These are phyloP conservation scores for Rhododendron ferrugineum DNA, from an alignment of 148 eudicot genomes.

Conservation along the genomic window DNA sequence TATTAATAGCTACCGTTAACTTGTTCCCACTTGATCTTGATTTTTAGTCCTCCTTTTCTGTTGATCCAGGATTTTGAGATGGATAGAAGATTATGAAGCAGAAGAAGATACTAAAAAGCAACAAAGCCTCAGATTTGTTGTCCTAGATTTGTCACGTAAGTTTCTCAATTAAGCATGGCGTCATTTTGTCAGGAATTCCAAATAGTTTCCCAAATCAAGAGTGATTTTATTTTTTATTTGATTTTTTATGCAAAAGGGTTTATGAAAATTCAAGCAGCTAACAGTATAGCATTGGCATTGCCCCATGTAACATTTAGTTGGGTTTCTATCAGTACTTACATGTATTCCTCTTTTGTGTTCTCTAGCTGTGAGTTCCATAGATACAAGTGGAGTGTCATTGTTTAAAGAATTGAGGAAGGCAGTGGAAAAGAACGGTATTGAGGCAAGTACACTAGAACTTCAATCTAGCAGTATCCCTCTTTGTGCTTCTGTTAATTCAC, in stretches of 20 bases:
- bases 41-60: background rate
- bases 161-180: background rate
- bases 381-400: constrained; percentile 47
- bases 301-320: background rate
- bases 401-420: constrained; percentile 40
- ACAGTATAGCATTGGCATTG: background rate
- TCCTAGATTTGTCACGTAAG: constrained; percentile 50
- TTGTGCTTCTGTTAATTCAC: background rate
- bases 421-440: constrained; percentile 34
- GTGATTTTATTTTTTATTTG: background rate
- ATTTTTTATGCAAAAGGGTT: background rate
- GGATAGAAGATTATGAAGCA: constrained; percentile 45
- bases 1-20: background rate
- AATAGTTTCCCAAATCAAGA: background rate
- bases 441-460: constrained; percentile 28
- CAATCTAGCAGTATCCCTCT: background rate
- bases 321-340: background rate
- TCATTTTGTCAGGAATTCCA: background rate
- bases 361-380: constrained; percentile 56
- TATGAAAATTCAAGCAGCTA: background rate
- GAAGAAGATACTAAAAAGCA: constrained; percentile 26
- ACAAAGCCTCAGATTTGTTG: constrained; percentile 19
- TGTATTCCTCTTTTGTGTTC: background rate
- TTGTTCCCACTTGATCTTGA: background rate
- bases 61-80: constrained; percentile 39